A percentile compares a stretch with the other conserved stretches of the same genome.
These are phyloP conservation scores for Radiomyces spectabilis DNA, from an alignment of 192 early-diverging fungal genomes.

Conservation along the genomic window DNA sequence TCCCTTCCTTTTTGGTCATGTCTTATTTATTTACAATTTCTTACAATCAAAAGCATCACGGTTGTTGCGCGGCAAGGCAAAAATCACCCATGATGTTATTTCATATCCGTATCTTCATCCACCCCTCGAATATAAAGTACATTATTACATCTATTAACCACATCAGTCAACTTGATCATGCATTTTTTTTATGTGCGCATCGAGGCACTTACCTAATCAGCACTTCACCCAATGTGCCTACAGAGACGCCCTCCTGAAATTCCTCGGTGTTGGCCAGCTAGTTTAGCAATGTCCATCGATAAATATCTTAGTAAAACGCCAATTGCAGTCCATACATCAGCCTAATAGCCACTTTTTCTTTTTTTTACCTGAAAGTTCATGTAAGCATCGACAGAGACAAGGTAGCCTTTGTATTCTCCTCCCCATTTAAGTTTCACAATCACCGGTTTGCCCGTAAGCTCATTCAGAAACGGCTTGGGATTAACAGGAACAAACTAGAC, in stretches of 20 bases:
- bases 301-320: too few relatives aligned
- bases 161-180: too few relatives aligned
- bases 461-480: slow-evolving; percentile 93
- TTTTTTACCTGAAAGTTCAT: slow-evolving; percentile 88
- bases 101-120: slow-evolving; percentile 49
- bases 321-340: too few relatives aligned
- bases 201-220: slow-evolving; percentile 59
- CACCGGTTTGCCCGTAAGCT: slow-evolving; percentile 87
- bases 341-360: too few relatives aligned
- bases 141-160: slow-evolving; percentile 77
- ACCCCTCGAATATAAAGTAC: slow-evolving; percentile 72
- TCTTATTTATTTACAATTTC: too few relatives aligned
- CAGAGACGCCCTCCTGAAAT: slow-evolving; percentile 88
- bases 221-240: slow-evolving; percentile 86
- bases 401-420: slow-evolving; percentile 91
- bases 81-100: too few relatives aligned
- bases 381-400: slow-evolving; percentile 89
- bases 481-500: slow-evolving; percentile 86
- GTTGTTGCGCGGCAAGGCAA: too few relatives aligned
- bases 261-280: slow-evolving; percentile 95
- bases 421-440: slow-evolving; percentile 98
- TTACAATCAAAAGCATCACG: too few relatives aligned
- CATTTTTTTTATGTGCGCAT: background rate
- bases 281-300: too few relatives aligned
- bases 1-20: too few relatives aligned